Percentiles rank a stretch among this genome's conserved stretches.
Evolutionary conservation across 139 green algal genomes (phyloP).

Genomic region (Coelastrella sp.): DNA sequence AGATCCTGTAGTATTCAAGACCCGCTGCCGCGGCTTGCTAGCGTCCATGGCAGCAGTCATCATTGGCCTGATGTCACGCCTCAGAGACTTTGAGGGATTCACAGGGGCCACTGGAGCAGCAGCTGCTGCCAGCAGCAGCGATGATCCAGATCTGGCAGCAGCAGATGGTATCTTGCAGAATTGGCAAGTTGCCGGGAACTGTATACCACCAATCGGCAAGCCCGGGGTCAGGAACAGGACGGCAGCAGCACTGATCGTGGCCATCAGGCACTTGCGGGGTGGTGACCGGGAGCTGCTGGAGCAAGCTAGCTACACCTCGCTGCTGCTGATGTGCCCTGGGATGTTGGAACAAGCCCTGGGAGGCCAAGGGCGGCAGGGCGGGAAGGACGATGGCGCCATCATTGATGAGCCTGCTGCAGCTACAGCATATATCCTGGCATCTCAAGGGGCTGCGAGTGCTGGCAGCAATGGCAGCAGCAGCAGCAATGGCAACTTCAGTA

Average conservation of each 20-base stretch:
- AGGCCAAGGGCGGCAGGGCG: constrained; percentile 19
- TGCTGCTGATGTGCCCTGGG: constrained; percentile 48
- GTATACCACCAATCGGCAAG: background rate
- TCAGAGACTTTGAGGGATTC: constrained; percentile 58
- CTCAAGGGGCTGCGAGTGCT: background rate
- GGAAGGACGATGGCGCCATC: constrained; percentile 39
- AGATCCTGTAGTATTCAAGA: constrained; percentile 8
- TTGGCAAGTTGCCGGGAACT: constrained; percentile 26
- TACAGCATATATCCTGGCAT: constrained; percentile 34
- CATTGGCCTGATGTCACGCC: constrained; percentile 29
- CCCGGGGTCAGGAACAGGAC: constrained; percentile 30
- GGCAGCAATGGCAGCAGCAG: constrained; percentile 9
- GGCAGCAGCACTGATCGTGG: constrained; percentile 22
- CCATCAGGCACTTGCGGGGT: constrained; percentile 22
- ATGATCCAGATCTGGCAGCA: background rate
- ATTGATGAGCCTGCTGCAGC: constrained; percentile 48
- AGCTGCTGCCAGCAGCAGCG: background rate
- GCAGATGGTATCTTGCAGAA: background rate
- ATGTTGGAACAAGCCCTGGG: constrained; percentile 46
- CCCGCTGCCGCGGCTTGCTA: constrained; percentile 36
- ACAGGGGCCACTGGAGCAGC: background rate
- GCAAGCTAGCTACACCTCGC: constrained; percentile 31
- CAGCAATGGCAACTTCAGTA: constrained; percentile 1
- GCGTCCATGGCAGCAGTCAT: constrained; percentile 27
- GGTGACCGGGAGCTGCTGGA: constrained; percentile 46